Evolutionary conservation across 345 rosid species (phyloP), one percentile per base, ranked within the genome.

Genomic region (Hibiscus trionum): DNA sequence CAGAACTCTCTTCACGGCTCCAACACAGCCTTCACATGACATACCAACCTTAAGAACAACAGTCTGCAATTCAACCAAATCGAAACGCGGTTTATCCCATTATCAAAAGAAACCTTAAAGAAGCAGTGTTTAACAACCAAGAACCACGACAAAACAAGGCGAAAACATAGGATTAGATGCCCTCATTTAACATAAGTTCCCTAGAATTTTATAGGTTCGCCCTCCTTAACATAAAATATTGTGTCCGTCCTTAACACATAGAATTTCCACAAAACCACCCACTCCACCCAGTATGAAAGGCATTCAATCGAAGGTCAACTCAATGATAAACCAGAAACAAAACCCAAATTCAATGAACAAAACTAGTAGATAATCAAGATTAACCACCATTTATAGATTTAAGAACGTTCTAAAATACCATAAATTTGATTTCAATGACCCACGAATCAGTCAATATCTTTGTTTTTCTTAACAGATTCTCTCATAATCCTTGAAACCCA

Each of bases 1-100:
- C 57, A 89, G 76, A 69, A 90, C 98, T 83, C 98, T 82, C 79
- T 84, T 86, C 73, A 93, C 97, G 65, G 98, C 91, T 62, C 95
- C 98, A 6, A 77, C 83, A 2, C 97, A 90, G 73, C 96, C 98
- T 61, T 82, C 78, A 14, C 96, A 93, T 70, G 98, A 81, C 98
- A 93, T 90, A 8, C 83, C 90, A 75, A 90, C 98, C 83, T 83
- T 89, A 37, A 90, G 88, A 71, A 89, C 88, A 66, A 86, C 89
- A 10, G 90, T 90, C 96, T 93, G 88, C 76, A 74, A 70, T 53
- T 50, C 59, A 75, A 68, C 71, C 46, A 68, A 44, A 69, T 49
- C 12, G 37, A 49, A 60, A 42, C 0, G 2, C 9, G 9, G 15
- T 37, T 37, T 2, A 63, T 37, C 44, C 4, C 16, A 21, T 42